phyloP scores from a whole-genome alignment of 768 basidiomycete species.

The Tulasnella sp. region DNA sequence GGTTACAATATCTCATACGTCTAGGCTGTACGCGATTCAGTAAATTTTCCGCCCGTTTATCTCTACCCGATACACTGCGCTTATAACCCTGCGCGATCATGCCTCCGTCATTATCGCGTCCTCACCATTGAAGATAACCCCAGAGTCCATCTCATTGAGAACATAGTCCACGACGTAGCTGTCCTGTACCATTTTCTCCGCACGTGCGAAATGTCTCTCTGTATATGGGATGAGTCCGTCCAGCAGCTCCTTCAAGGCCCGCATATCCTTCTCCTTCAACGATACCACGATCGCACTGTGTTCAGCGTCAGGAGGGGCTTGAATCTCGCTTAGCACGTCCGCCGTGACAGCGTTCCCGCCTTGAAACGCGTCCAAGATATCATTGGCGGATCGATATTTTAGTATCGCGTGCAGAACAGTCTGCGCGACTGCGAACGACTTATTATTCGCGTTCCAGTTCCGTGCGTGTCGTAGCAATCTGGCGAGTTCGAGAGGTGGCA shows the following conservation, averaged over 20 bases:
- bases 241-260: slow-evolving; percentile 54
- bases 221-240: slow-evolving; percentile 89
- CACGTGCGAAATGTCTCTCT: slow-evolving; percentile 76
- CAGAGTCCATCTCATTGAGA: slow-evolving; percentile 70
- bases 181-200: slow-evolving; percentile 84
- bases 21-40: not conserved
- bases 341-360: slow-evolving; percentile 6
- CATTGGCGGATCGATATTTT: slow-evolving; percentile 62
- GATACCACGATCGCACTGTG: not conserved
- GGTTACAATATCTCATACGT: not conserved
- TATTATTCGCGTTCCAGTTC: slow-evolving; percentile 94
- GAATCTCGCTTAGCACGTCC: not conserved
- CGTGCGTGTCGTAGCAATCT: slow-evolving; percentile 71
- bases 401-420: slow-evolving; percentile 68
- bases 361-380: slow-evolving; percentile 55
- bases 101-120: not conserved
- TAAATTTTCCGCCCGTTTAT: not conserved
- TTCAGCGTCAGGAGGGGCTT: slow-evolving; percentile 10
- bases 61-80: not conserved
- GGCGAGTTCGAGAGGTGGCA: slow-evolving; percentile 62
- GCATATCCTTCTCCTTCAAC: slow-evolving; percentile 4
- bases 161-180: slow-evolving; percentile 92
- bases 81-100: not conserved
- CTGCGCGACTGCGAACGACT: slow-evolving; percentile 78
- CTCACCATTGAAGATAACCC: slow-evolving; percentile 10